Base-by-base conservation (phyloP, 495 filamentous ascomycete genomes). In the Niebla homalea region DNA sequence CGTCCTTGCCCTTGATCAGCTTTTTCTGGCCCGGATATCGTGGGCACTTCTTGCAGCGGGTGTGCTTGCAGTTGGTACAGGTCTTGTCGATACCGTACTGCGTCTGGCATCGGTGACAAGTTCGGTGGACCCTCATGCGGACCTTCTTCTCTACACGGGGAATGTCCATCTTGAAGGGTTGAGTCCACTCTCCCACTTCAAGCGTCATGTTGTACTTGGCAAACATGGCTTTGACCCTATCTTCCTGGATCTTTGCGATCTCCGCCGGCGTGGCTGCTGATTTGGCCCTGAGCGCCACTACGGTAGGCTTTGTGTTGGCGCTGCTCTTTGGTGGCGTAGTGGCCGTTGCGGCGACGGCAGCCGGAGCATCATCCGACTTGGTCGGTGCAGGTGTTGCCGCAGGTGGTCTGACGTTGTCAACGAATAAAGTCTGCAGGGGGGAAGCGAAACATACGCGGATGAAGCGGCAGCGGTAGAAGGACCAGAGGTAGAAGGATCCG, bases 81-180 rank as follows among this genome's bases (percentile, higher is more conserved):
- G 78, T 66, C 60, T 80, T 87, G 50, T 81, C 78, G 18, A 73
- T 63, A 43, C 84, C 85, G 63, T 83, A 93, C 16, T 73, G 73
- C 4, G 80, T 79, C 53, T 83, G 73, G 63, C 87, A 93, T 51
- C 74, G 76, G 61, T 93, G 87, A 59, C 87, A 93, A 49, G 72
- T 79, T 47, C 85, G 83, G 57, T 86, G 89, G 35, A 95, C 82
- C 29, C 90, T 78, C 84, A 97, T 93, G 55, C 87, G 84, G 53
- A 95, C 87, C 16, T 85, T 79, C 65, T 90, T 94, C 62, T 90
- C 80, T 16, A 95, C 81, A 22, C 90, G 84, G 43, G 80, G 66
- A 19, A 80, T 72, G 46, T 80, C 73, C 26, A 70, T 67, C 51
- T 77, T 74, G 52, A 65, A 63, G 39, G 73, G 66, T 41, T 70